Percentiles rank a stretch among this genome's conserved stretches.
These are phyloP conservation scores for Amauroascus niger DNA, from an alignment of 2,329 filamentous ascomycete genomes.

Conservation along the genomic window DNA sequence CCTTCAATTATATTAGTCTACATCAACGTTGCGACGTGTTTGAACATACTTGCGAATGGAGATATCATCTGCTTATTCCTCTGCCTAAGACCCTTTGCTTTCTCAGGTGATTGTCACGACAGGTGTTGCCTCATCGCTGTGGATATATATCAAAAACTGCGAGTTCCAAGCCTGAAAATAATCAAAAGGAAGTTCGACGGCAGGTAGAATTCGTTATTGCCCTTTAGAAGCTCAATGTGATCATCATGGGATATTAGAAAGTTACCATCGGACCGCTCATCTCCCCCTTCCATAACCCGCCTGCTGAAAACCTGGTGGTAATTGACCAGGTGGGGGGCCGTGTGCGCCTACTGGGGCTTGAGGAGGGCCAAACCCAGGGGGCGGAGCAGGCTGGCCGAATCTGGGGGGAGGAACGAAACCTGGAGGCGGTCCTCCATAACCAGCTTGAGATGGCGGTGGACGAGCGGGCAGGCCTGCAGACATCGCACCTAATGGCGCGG, in stretches of 20 bases:
- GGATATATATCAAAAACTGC: background rate
- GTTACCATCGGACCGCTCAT: slow-evolving; percentile 19
- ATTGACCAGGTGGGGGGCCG: slow-evolving; percentile 24
- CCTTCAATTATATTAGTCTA: slow-evolving; percentile 10
- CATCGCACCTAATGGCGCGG: slow-evolving; percentile 37
- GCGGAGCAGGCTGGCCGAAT: slow-evolving; percentile 32
- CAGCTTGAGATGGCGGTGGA: slow-evolving; percentile 58
- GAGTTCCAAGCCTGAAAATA: background rate
- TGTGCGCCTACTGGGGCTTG: slow-evolving; percentile 21
- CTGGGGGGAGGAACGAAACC: slow-evolving; percentile 30
- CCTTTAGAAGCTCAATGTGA: background rate
- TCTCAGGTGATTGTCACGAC: background rate
- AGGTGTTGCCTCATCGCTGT: background rate
- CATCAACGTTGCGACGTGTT: slow-evolving; percentile 1
- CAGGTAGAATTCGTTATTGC: background rate
- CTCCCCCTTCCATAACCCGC: slow-evolving; percentile 31
- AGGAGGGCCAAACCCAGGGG: slow-evolving; percentile 38
- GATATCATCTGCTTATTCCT: background rate
- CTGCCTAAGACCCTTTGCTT: background rate
- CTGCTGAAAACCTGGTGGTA: slow-evolving; percentile 38
- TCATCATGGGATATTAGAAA: background rate
- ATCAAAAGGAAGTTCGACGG: background rate
- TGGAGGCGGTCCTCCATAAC: slow-evolving; percentile 54
- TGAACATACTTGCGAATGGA: slow-evolving; percentile 2
- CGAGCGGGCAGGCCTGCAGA: slow-evolving; percentile 53